Evolutionary conservation across 495 filamentous ascomycete species (phyloP), one percentile per base, ranked within the genome.

Genomic region (Platismatia glauca): DNA sequence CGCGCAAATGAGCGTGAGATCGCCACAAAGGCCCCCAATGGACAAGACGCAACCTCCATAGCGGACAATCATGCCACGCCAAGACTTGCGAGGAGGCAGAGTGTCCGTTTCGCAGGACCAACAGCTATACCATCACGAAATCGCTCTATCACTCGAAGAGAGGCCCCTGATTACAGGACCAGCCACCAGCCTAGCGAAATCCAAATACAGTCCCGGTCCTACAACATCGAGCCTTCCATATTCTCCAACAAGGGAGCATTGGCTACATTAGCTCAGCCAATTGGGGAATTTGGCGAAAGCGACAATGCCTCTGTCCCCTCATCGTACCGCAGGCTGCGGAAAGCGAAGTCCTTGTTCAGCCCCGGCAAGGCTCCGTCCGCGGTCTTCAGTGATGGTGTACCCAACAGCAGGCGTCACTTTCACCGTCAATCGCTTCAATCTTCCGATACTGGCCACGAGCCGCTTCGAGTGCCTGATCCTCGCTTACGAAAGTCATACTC

Each of bases 281-380:
- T n/a, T 35, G 64, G 69, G 33, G 71, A 69, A 38, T 64, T 59
- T 11, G 38, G 38, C 48, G 62, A 60, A 33, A 55, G 86, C 53
- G 79, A 82, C n/a, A 75, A 84, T 57, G 78, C 80, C 7, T 87
- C 85, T 13, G 77, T 77, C 20, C 86, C 88, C 24, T 91, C 88
- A 4, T 91, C 89, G 2, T 91, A 86, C 65, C 82, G 85, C n/a
- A 85, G 80, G 57, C 75, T 92, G 57, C 85, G 85, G 57, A 89
- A 85, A 68, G 82, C 90, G 18, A 86, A 80, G 68, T 91, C 89
- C 0, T 83, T 90, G 83, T 85, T 89, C 66, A 78, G 76, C 35
- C 78, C 82, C 16, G 75, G 78, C 46, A 80, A 78, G 39, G 71
- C 76, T 39, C 69, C 74, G 8, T 71, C 75, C 31, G 66, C 69